phyloP scores from a whole-genome alignment of 129 eudicot genomes.

The Kitagawia praeruptora region DNA sequence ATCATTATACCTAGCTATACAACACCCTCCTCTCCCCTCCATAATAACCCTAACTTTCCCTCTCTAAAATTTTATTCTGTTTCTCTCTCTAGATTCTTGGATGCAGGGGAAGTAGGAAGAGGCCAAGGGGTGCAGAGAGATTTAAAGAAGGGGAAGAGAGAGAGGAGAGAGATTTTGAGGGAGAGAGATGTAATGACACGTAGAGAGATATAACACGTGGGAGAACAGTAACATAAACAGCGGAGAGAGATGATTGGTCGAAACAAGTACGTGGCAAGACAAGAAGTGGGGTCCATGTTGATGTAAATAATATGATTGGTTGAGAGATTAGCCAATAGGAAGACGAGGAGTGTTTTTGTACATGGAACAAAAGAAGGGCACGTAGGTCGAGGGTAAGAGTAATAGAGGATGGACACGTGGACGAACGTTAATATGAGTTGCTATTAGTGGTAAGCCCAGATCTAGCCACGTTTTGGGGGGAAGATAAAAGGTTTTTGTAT shows the following conservation, averaged over 20 bases:
- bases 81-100: not conserved
- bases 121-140: not conserved
- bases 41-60: not conserved
- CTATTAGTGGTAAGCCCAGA: conserved; percentile 1
- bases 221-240: conserved; percentile 14
- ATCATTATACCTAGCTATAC: conserved; percentile 49
- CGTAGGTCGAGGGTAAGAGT: not conserved
- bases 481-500: not conserved
- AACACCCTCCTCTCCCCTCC: conserved; percentile 42
- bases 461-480: conserved; percentile 2
- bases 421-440: not conserved
- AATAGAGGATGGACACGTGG: not conserved
- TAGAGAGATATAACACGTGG: conserved; percentile 30
- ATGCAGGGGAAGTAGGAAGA: not conserved
- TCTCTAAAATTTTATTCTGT: not conserved
- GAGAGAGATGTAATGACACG: conserved; percentile 22
- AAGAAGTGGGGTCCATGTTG: not conserved
- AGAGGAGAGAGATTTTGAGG: too few relatives aligned
- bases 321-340: not conserved
- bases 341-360: not conserved
- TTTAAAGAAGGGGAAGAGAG: not conserved
- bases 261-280: not conserved
- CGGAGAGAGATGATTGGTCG: conserved; percentile 28
- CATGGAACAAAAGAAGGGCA: not conserved
- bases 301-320: not conserved